phyloP scores from a whole-genome alignment of 805 yeast genomes.

The Metschnikowia henanensis region DNA sequence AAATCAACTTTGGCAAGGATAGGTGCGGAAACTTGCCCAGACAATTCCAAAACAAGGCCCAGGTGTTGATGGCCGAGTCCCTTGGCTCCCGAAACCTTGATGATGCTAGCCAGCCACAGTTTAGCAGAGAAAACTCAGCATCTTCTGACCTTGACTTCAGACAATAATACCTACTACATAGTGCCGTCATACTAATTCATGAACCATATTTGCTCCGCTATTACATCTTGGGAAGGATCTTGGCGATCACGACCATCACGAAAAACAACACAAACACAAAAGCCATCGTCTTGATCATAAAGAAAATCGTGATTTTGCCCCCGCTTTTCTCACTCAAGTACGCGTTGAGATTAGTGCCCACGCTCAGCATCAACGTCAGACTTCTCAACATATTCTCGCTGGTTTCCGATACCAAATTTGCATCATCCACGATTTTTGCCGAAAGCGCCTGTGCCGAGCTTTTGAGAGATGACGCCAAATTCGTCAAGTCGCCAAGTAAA shows the following conservation, averaged over 20 bases:
- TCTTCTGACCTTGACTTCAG: slow-evolving; percentile 12
- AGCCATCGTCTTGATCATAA: slow-evolving; percentile 32
- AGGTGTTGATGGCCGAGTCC: slow-evolving; percentile 7
- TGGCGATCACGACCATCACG: slow-evolving; percentile 33
- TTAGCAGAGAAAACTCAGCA: slow-evolving; percentile 8
- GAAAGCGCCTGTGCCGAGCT: slow-evolving; percentile 46
- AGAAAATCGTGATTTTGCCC: slow-evolving; percentile 40
- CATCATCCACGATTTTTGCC: slow-evolving; percentile 36
- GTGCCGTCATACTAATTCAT: background rate
- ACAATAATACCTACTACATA: background rate
- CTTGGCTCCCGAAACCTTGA: slow-evolving; percentile 1
- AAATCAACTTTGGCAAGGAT: slow-evolving; percentile 51
- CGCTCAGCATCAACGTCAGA: slow-evolving; percentile 21
- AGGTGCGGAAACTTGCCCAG: slow-evolving; percentile 95
- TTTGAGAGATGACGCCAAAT: slow-evolving; percentile 48
- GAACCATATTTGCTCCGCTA: too few relatives aligned
- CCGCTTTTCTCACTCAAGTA: slow-evolving; percentile 42
- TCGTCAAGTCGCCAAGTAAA: slow-evolving; percentile 47
- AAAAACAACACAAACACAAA: slow-evolving; percentile 29
- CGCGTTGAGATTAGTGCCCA: slow-evolving; percentile 37
- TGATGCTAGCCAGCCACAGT: slow-evolving; percentile 2
- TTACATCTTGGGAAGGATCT: slow-evolving; percentile 37
- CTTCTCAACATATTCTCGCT: slow-evolving; percentile 32
- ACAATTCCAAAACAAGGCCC: slow-evolving; percentile 49
- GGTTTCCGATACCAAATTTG: slow-evolving; percentile 32